Evolutionary conservation across 2,329 filamentous ascomycete species (phyloP).

Genomic region (Ilyonectria robusta): DNA sequence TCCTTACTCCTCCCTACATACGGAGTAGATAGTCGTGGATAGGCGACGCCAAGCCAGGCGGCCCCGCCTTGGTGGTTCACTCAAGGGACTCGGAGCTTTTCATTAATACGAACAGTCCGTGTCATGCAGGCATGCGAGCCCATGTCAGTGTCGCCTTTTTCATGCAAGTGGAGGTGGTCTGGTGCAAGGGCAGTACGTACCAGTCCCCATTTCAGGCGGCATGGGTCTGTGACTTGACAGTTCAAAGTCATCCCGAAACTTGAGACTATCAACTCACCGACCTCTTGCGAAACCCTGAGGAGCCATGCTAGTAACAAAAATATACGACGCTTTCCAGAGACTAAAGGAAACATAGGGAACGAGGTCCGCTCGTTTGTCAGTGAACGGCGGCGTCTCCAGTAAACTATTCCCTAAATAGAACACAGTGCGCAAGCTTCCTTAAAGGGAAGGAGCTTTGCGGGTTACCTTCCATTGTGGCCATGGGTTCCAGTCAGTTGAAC

Average conservation of each 20-base stretch:
- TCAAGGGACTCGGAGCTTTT: constrained; percentile 14
- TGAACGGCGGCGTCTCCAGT: background rate
- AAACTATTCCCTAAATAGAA: background rate
- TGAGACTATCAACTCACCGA: background rate
- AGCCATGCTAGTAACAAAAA: background rate
- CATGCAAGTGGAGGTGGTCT: constrained; percentile 16
- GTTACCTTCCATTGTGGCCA: background rate
- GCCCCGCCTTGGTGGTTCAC: background rate
- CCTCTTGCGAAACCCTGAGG: background rate
- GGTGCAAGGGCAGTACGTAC: background rate
- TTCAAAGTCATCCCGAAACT: background rate
- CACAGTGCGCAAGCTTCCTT: background rate
- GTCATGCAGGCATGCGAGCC: constrained; percentile 3
- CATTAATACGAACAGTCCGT: background rate
- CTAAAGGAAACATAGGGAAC: background rate
- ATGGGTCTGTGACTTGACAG: background rate
- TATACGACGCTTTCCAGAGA: background rate
- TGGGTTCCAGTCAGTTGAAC: background rate
- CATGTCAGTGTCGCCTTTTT: constrained; percentile 5
- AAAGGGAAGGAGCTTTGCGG: background rate
- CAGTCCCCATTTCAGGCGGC: background rate
- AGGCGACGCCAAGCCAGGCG: background rate
- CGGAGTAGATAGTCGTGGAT: background rate
- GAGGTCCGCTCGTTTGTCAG: background rate
- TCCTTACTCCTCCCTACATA: background rate